Percentiles rank a stretch among this genome's conserved stretches.
Evolutionary conservation across 2,329 filamentous ascomycete genomes (phyloP).

Genomic region (Hypoxylon sp.): DNA sequence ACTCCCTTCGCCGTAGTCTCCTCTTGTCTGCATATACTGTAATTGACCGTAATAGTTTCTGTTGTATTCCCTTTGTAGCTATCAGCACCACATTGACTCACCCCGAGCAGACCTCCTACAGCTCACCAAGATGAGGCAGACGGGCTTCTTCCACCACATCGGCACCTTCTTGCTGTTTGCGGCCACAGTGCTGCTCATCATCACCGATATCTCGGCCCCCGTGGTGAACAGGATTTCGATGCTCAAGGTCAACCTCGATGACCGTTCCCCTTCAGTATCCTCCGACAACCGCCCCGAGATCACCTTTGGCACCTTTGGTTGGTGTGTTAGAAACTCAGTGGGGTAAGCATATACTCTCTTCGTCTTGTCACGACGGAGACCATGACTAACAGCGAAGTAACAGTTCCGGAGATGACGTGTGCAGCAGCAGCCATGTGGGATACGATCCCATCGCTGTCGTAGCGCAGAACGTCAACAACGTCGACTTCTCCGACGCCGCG

Average conservation of each 20-base stretch:
- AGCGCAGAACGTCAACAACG: constrained; percentile 30
- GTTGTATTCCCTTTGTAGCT: neutral
- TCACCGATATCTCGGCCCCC: constrained; percentile 56
- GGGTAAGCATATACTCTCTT: constrained; percentile 29
- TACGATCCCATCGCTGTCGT: constrained; percentile 41
- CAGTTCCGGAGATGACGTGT: constrained; percentile 36
- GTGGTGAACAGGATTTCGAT: constrained; percentile 54
- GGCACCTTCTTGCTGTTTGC: constrained; percentile 56
- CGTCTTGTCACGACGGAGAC: neutral
- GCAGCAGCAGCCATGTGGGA: constrained; percentile 38
- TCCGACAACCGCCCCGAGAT: constrained; percentile 36
- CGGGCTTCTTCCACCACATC: constrained; percentile 51
- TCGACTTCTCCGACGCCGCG: constrained; percentile 48
- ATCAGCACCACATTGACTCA: too few relatives aligned
- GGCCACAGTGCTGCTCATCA: constrained; percentile 54
- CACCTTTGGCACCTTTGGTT: constrained; percentile 57
- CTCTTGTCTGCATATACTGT: neutral
- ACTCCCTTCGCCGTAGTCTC: neutral
- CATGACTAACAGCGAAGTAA: constrained; percentile 5
- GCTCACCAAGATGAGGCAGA: constrained; percentile 42
- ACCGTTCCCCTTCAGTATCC: constrained; percentile 29
- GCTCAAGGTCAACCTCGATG: constrained; percentile 50
- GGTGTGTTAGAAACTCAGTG: constrained; percentile 45
- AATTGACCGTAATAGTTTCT: neutral
- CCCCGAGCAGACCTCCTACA: too few relatives aligned